These are phyloP conservation scores for Mycena floridula DNA, from an alignment of 768 basidiomycete genomes.

Conservation along the genomic window DNA sequence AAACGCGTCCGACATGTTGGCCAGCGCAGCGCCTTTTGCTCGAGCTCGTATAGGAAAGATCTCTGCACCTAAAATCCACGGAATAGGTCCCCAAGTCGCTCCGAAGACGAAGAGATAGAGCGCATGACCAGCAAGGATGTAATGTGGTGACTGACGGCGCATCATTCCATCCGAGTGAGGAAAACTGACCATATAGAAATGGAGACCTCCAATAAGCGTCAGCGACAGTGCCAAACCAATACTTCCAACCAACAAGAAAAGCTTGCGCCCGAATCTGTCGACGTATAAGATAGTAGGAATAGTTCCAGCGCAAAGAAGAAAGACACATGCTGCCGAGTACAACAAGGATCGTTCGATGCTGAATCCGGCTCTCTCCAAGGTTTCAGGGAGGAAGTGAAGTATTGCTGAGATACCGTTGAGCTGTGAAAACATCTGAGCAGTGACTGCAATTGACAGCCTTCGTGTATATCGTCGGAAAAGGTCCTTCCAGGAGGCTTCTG, in stretches of 20 bases:
- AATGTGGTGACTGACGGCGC: conserved; percentile 20
- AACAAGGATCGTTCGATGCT: conserved; percentile 34
- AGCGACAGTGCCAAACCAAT: conserved; percentile 35
- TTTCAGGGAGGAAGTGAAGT: conserved; percentile 51
- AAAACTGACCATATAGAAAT: conserved; percentile 34
- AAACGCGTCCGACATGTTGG: conserved; percentile 63
- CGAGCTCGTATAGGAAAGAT: conserved; percentile 50
- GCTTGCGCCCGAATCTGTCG: conserved; percentile 45
- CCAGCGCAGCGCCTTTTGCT: conserved; percentile 63
- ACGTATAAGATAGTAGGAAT: conserved; percentile 49
- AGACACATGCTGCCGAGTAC: conserved; percentile 38
- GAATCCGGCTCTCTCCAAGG: conserved; percentile 45
- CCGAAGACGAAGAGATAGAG: conserved; percentile 54
- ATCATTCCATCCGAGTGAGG: conserved; percentile 25
- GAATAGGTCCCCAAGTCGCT: conserved; percentile 49
- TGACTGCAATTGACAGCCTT: conserved; percentile 44
- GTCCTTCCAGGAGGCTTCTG: neutral
- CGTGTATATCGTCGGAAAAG: conserved; percentile 17
- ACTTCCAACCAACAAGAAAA: conserved; percentile 44
- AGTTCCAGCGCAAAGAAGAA: conserved; percentile 43
- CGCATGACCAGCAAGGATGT: conserved; percentile 8
- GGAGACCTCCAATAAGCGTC: conserved; percentile 46
- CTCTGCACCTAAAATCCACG: conserved; percentile 49
- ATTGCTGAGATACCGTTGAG: conserved; percentile 54
- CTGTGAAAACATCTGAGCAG: conserved; percentile 50